Base-by-base conservation (phyloP, 208 protist genomes). In the Leptomonas pyrrhocoris region DNA sequence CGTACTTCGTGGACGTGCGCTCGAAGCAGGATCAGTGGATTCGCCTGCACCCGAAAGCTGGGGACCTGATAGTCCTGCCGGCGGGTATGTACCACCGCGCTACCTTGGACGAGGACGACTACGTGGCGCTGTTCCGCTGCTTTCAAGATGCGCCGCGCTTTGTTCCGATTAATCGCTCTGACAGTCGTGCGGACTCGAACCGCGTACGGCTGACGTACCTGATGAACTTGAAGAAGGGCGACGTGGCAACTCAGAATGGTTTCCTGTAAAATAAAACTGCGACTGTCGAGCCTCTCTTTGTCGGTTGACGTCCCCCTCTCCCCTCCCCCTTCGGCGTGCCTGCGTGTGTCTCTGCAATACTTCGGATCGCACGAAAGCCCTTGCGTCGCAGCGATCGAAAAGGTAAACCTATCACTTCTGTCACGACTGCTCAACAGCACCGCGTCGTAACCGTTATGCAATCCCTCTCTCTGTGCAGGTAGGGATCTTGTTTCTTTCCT, bases 21-120 rank as follows among this genome's bases (percentile, higher is more conserved):
- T 86, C 88, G 21, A 89, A 92, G 68, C 77, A 94, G 48, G 96
- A 98, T 71, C 87, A 89, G 73, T 98, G 96, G 95, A 96, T 98
- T 49, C 88, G 96, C 15, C 77, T 98, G 49, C 79, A 92, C 34
- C 68, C 94, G 3, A 67, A 82, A 28, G 60, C 72, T 1, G 92
- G 93, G n/a, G 84, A 98, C 58, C 68, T 98, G 31, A 69, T 98
- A 27, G 56, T 97, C 30, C 68, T 98, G 13, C 82, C 93, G 7
- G 77, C 88, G 8, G 94, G 95, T 13, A 74, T 95, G 58, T 97
- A 97, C 58, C 89, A 96, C 70, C 81, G 93, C 8, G 80, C 72
- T n/a, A 91, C 86, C 9, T 80, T 97, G 15, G 90, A 95, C 65
- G 90, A 96, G 60, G 88, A 97, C 63, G 93, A 97, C 59, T 97